Conservation (phyloP, 257 asterid species). For the Gentiana macrophylla region DNA sequence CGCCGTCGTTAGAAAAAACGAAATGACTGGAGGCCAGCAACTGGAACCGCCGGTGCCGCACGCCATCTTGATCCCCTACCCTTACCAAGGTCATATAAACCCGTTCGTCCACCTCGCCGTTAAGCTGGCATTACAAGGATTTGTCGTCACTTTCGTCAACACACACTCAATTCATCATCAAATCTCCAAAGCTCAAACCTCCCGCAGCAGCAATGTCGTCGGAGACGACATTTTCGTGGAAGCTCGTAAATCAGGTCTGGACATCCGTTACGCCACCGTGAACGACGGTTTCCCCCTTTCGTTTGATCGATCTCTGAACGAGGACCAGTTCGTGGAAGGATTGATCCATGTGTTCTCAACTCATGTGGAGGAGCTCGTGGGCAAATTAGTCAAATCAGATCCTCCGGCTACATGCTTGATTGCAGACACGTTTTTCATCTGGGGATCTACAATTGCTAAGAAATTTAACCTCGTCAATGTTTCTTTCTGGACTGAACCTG, state of each 20-base stretch:
- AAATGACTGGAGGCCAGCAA: conserved; percentile 45
- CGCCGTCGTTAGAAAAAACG: neutral
- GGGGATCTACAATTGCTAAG: conserved; percentile 30
- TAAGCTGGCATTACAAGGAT: conserved; percentile 59
- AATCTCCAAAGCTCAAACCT: conserved; percentile 40
- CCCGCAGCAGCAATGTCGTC: too few species aligned
- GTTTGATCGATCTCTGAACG: conserved; percentile 18
- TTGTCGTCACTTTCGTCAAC: conserved; percentile 60
- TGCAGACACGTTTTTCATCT: conserved; percentile 36
- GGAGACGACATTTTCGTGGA: conserved; percentile 26
- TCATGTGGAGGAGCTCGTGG: conserved; percentile 35
- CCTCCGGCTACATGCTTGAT: conserved; percentile 27
- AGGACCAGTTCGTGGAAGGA: conserved; percentile 4
- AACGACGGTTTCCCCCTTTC: conserved; percentile 41
- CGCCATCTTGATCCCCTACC: conserved; percentile 66
- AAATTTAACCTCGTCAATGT: conserved; percentile 31
- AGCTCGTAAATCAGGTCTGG: conserved; percentile 34
- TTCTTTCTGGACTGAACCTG: conserved; percentile 48
- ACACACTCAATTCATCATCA: conserved; percentile 61
- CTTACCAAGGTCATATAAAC: conserved; percentile 72
- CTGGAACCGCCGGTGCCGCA: conserved; percentile 34
- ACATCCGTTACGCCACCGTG: conserved; percentile 38
- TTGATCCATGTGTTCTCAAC: conserved; percentile 21
- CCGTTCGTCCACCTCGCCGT: conserved; percentile 62
- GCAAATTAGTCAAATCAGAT: conserved; percentile 13